Evolutionary conservation across 352 stramenopile species (phyloP).

Genomic region (Phytopythium vexans): DNA sequence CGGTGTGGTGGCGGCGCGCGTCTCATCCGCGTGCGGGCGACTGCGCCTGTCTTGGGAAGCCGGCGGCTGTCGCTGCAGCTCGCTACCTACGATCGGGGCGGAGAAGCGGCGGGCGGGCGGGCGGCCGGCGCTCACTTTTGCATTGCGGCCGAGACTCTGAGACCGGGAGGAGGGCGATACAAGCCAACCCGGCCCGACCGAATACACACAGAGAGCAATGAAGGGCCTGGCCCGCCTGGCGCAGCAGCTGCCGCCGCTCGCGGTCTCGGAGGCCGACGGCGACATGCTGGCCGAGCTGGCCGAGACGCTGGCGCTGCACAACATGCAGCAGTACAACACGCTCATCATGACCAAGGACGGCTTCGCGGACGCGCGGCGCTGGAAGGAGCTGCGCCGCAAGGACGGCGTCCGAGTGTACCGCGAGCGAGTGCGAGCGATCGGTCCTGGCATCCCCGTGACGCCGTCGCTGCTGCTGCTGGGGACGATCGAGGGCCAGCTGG

Average conservation of each 20-base stretch:
- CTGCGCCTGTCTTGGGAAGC: too few species aligned
- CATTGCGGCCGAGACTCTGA: too few species aligned
- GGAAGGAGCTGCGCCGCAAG: constrained; percentile 36
- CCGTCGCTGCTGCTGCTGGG: constrained; percentile 56
- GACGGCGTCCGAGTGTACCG: constrained; percentile 37
- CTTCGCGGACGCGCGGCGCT: constrained; percentile 24
- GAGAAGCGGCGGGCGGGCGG: too few species aligned
- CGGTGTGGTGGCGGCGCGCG: too few species aligned
- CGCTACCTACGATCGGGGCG: too few species aligned
- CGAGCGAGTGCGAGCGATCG: constrained; percentile 19
- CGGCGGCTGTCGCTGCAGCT: too few species aligned
- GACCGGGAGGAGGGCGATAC: too few species aligned
- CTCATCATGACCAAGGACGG: constrained; percentile 38
- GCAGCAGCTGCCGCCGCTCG: constrained; percentile 12
- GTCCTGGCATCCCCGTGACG: constrained; percentile 10
- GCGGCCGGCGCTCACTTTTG: too few species aligned
- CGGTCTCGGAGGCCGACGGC: constrained; percentile 25
- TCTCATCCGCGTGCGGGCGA: too few species aligned
- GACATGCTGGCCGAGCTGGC: constrained; percentile 31
- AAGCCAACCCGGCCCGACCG: too few species aligned
- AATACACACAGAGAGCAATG: constrained; percentile 4
- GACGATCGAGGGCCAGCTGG: constrained; percentile 43
- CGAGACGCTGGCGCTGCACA: constrained; percentile 36
- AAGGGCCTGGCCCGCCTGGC: constrained; percentile 18
- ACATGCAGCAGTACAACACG: constrained; percentile 45